phyloP scores from a whole-genome alignment of 1,139 yeast species.

The Nakaseomyces sp. region DNA sequence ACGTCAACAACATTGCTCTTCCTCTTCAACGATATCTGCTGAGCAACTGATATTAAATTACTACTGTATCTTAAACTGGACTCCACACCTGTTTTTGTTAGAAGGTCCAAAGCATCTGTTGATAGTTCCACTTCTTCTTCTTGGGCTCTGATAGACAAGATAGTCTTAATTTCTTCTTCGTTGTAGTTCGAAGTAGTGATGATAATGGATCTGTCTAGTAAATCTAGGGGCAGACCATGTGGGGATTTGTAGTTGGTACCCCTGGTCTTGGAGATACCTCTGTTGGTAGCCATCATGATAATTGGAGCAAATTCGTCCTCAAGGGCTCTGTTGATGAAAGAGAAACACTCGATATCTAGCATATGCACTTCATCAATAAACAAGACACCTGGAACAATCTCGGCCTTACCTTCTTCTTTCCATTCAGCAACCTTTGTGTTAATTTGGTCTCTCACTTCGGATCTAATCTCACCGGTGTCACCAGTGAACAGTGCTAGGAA shows the following conservation, averaged over 20 bases:
- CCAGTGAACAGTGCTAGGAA: conserved; percentile 93
- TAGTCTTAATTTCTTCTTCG: conserved; percentile 76
- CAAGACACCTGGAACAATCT: conserved; percentile 95
- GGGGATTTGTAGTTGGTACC: conserved; percentile 93
- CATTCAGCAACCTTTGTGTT: conserved; percentile 96
- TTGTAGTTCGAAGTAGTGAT: conserved; percentile 75
- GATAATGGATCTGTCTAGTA: conserved; percentile 87
- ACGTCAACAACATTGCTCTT: conserved; percentile 65
- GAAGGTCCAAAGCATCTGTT: conserved; percentile 75
- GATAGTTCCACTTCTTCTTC: conserved; percentile 91
- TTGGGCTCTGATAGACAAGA: conserved; percentile 81
- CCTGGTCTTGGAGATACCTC: conserved; percentile 86
- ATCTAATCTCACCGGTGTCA: conserved; percentile 93
- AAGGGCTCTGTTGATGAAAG: conserved; percentile 89
- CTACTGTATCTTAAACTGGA: conserved; percentile 90
- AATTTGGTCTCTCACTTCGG: conserved; percentile 95
- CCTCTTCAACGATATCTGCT: conserved; percentile 76
- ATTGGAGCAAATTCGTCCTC: conserved; percentile 97
- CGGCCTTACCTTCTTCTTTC: conserved; percentile 99
- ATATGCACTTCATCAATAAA: conserved; percentile 98
- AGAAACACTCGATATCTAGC: conserved; percentile 95
- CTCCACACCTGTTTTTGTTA: conserved; percentile 88
- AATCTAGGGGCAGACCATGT: conserved; percentile 91
- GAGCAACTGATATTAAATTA: conserved; percentile 81
- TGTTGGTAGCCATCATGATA: conserved; percentile 96